A percentile compares a stretch with the other conserved stretches of the same genome.
Conservation (phyloP, 83 land plant species). For the Thuja plicata region DNA sequence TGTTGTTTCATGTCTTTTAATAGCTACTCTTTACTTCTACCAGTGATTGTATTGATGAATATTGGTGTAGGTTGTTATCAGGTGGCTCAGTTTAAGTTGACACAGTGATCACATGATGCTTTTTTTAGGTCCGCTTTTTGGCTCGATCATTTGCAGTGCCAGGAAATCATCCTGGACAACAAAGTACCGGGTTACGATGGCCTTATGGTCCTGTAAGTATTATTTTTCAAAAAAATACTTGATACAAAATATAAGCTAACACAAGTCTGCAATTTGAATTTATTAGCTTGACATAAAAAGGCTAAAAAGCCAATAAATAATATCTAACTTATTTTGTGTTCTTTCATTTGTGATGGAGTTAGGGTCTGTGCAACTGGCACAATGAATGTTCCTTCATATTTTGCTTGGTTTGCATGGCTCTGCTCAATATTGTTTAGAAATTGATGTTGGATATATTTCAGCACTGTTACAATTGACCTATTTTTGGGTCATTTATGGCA, state of each 20-base stretch:
- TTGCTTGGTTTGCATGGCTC: background rate
- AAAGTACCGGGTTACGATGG: slow-evolving; percentile 95
- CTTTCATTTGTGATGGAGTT: background rate
- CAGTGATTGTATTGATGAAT: background rate
- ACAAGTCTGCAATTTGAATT: background rate
- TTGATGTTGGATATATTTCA: background rate
- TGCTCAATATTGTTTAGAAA: background rate
- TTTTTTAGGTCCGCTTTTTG: slow-evolving; percentile 86
- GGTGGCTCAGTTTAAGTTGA: background rate
- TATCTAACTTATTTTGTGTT: background rate
- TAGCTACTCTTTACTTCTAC: background rate
- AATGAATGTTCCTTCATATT: background rate
- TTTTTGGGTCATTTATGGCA: background rate
- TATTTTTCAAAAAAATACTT: background rate
- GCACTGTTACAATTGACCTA: background rate
- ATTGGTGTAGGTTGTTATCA: background rate
- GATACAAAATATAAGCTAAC: background rate
- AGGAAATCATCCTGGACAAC: slow-evolving; percentile 98
- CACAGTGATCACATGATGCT: background rate
- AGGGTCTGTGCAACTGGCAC: background rate
- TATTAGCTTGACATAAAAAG: background rate
- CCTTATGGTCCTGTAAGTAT: slow-evolving; percentile 97
- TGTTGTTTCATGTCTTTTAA: background rate
- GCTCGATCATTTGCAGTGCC: slow-evolving; percentile 95
- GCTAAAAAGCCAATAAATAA: background rate